phyloP scores from a whole-genome alignment of 441 rosid genomes.

The Populus tomentosa region DNA sequence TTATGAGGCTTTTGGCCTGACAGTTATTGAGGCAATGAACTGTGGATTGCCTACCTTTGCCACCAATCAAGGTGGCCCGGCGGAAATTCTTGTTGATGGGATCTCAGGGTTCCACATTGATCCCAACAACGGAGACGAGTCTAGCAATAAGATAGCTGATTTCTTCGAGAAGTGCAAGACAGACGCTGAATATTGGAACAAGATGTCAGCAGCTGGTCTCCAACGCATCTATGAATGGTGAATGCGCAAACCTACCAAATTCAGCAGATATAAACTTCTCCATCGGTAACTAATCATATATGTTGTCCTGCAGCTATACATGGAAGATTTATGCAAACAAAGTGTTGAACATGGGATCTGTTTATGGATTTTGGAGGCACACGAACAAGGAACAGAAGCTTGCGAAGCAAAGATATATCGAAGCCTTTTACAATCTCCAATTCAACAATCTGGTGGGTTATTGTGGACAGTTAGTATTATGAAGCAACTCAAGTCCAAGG shows the following conservation, averaged over 20 bases:
- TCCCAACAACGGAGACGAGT: constrained; percentile 77
- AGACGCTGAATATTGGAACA: constrained; percentile 56
- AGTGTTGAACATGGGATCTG: constrained; percentile 36
- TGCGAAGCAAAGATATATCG: constrained; percentile 72
- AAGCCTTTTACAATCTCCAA: constrained; percentile 61
- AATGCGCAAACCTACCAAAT: background rate
- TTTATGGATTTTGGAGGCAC: constrained; percentile 64
- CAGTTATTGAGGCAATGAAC: constrained; percentile 95
- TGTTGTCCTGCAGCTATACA: constrained; percentile 56
- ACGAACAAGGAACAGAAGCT: constrained; percentile 66
- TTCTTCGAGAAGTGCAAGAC: constrained; percentile 68
- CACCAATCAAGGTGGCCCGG: constrained; percentile 91
- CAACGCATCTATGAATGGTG: constrained; percentile 80
- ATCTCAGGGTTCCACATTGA: constrained; percentile 85
- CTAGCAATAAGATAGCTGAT: constrained; percentile 60
- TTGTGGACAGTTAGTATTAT: background rate
- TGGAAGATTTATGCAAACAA: constrained; percentile 83
- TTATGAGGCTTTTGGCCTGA: constrained; percentile 90
- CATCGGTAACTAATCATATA: background rate
- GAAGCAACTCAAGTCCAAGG: background rate
- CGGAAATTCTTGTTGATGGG: constrained; percentile 84
- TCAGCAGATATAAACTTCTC: background rate
- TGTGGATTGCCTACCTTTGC: constrained; percentile 92
- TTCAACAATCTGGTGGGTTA: constrained; percentile 61
- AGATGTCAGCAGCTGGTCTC: constrained; percentile 58